A percentile compares a stretch with the other conserved stretches of the same genome.
phyloP scores from a whole-genome alignment of 805 yeast species.

The Teunomyces funiuensis region DNA sequence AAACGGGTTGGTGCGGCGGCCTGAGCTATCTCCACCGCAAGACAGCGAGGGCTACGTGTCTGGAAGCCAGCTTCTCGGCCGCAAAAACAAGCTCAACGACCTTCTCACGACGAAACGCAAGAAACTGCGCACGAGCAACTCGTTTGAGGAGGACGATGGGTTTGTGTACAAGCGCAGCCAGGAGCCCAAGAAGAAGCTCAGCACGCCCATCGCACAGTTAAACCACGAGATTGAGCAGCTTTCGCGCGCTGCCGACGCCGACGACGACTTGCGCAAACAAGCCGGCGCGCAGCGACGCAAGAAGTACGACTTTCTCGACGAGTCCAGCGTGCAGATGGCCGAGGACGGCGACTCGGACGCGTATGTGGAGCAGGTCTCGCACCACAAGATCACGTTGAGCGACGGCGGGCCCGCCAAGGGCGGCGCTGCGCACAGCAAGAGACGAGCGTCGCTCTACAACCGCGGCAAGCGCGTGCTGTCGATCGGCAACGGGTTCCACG shows the following conservation, averaged over 20 bases:
- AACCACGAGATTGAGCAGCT: conserved; percentile 18
- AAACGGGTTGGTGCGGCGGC: neutral
- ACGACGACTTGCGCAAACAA: conserved; percentile 7
- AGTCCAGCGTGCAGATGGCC: conserved; percentile 10
- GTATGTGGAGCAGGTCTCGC: conserved; percentile 32
- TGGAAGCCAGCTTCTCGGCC: conserved; percentile 14
- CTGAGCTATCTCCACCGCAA: neutral
- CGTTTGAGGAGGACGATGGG: conserved; percentile 33
- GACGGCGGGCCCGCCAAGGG: conserved; percentile 16
- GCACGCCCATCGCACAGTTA: conserved; percentile 26
- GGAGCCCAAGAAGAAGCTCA: conserved; percentile 12
- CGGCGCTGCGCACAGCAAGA: conserved; percentile 19
- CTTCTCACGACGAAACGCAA: conserved; percentile 3
- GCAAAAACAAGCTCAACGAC: conserved; percentile 21
- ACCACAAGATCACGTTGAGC: conserved; percentile 22
- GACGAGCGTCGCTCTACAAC: conserved; percentile 53
- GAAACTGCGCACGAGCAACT: conserved; percentile 3
- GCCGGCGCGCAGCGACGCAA: conserved; percentile 3
- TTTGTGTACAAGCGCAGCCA: conserved; percentile 30
- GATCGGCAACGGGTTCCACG: conserved; percentile 69
- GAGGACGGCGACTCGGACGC: conserved; percentile 16
- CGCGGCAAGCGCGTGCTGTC: conserved; percentile 75
- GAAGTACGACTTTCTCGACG: conserved; percentile 11
- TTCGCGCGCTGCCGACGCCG: conserved; percentile 16
- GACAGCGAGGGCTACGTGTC: neutral